These are phyloP conservation scores for Chenopodium album DNA, from an alignment of 148 eudicot species.

Conservation along the genomic window DNA sequence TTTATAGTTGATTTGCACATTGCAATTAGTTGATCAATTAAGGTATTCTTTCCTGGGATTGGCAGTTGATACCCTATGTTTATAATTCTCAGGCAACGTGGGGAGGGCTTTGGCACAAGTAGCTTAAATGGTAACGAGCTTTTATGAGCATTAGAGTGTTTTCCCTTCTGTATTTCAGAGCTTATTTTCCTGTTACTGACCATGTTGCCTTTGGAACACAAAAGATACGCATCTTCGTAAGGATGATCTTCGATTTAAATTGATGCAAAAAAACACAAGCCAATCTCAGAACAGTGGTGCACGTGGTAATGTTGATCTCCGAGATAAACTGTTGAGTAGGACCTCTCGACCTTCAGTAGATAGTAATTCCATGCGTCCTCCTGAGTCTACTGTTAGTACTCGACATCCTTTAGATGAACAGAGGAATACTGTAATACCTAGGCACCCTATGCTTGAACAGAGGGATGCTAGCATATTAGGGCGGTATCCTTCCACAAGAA, in stretches of 20 bases:
- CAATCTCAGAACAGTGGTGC: slow-evolving; percentile 34
- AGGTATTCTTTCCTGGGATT: not conserved
- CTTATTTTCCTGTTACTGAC: slow-evolving; percentile 31
- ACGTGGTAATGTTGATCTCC: slow-evolving; percentile 50
- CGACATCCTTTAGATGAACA: slow-evolving; percentile 31
- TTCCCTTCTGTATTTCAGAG: slow-evolving; percentile 23
- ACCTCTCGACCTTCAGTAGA: slow-evolving; percentile 27
- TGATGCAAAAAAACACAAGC: slow-evolving; percentile 47
- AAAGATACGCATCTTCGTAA: slow-evolving; percentile 53
- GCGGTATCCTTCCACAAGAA: slow-evolving; percentile 43
- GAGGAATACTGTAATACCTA: slow-evolving; percentile 28
- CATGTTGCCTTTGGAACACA: slow-evolving; percentile 21
- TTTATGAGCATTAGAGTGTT: not conserved
- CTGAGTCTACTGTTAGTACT: slow-evolving; percentile 37
- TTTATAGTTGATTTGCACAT: not conserved
- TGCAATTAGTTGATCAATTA: not conserved
- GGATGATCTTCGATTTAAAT: slow-evolving; percentile 80
- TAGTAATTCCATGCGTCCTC: slow-evolving; percentile 42
- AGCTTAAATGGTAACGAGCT: slow-evolving; percentile 51
- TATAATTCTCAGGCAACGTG: slow-evolving; percentile 57
- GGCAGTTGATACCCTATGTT: slow-evolving; percentile 13
- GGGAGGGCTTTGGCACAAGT: slow-evolving; percentile 32
- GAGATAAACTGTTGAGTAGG: slow-evolving; percentile 51
- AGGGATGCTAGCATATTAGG: slow-evolving; percentile 29
- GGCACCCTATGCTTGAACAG: slow-evolving; percentile 35